Percentiles rank a stretch among this genome's conserved stretches.
Evolutionary conservation across 78 protist genomes (phyloP).

Genomic region (Tieghemostelium lacteum): DNA sequence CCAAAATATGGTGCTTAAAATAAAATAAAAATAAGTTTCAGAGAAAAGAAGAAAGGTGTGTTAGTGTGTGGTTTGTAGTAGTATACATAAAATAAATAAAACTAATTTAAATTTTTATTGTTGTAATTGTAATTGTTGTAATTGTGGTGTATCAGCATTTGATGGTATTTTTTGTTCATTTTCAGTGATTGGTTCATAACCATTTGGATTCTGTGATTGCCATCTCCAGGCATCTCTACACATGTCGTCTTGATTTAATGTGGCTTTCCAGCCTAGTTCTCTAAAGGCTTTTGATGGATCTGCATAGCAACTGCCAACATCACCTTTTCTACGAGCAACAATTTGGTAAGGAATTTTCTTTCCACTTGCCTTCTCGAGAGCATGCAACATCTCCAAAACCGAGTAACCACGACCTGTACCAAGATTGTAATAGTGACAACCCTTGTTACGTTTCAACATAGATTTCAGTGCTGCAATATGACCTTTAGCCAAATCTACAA

Average conservation of each 20-base stretch:
- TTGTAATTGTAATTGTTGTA: too few relatives aligned
- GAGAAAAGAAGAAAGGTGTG: not conserved
- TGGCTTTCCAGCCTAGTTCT: slow-evolving; percentile 92
- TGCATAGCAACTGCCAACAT: slow-evolving; percentile 71
- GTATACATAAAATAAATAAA: too few relatives aligned
- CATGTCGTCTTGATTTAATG: slow-evolving; percentile 87
- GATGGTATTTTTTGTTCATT: too few relatives aligned
- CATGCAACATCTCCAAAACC: slow-evolving; percentile 94
- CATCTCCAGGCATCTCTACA: slow-evolving; percentile 95
- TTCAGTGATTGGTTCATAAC: slow-evolving; percentile 67
- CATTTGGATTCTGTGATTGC: slow-evolving; percentile 93
- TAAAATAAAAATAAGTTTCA: not conserved
- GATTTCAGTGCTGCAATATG: slow-evolving; percentile 90
- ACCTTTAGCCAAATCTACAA: slow-evolving; percentile 95
- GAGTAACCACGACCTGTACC: slow-evolving; percentile 95
- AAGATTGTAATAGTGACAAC: slow-evolving; percentile 88
- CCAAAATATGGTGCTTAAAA: slow-evolving; percentile 76
- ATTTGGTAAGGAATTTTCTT: slow-evolving; percentile 65
- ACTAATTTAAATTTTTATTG: not conserved
- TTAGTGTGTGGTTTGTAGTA: not conserved
- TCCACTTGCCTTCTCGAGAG: slow-evolving; percentile 88
- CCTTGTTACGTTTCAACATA: slow-evolving; percentile 3
- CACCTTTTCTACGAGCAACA: slow-evolving; percentile 76
- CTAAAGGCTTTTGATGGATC: slow-evolving; percentile 79
- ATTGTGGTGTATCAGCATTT: not conserved